Evolutionary conservation across 208 protist genomes (phyloP), one percentile per base, ranked within the genome.

Genomic region (Naegleria gruberi): DNA sequence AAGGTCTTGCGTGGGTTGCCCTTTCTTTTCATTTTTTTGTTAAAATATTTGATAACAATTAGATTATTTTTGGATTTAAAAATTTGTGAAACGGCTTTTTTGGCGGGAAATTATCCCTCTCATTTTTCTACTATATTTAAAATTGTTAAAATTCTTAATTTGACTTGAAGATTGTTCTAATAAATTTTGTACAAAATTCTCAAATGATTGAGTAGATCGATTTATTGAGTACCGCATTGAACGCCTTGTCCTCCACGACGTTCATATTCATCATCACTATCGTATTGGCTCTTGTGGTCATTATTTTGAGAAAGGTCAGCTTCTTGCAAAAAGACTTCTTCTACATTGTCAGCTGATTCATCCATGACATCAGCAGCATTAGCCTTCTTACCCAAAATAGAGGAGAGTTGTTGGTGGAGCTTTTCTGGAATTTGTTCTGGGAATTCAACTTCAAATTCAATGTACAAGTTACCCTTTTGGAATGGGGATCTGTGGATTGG

Each of bases 361-460:
- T 77, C 65, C 65, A 77, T 77, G 34, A 77, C 65, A 37, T 77
- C 65, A 77, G 65, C 65, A 12, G 26, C 34, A 77, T 87, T 87
- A 40, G 43, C 1, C 15, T 87, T 45, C 26, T 8, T 55, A 55
- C 19, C 10, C 37, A 87, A 55, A 87, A 87, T n/a, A 15, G 26
- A 17, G 5, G 26, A 34, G 0, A 87, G 42, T 40, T 87, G 43
- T 45, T 55, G 43, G 0, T 57, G 23, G 23, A 87, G 15, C 12
- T 57, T 57, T 73, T 73, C 89, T 23, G 90, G 40, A 30, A 97
- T 89, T 34, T 90, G 92, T 90, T 95, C 92, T 65, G 97, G 97
- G 91, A 97, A 98, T 42, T 96, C 91, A 23, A 98, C 96, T 84
- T 94, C 92, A 93, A 98, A 97, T 89, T 95, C 93, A 43, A 98